Evolutionary conservation across 148 eudicot genomes (phyloP).

Genomic region (Spergularia marina): DNA sequence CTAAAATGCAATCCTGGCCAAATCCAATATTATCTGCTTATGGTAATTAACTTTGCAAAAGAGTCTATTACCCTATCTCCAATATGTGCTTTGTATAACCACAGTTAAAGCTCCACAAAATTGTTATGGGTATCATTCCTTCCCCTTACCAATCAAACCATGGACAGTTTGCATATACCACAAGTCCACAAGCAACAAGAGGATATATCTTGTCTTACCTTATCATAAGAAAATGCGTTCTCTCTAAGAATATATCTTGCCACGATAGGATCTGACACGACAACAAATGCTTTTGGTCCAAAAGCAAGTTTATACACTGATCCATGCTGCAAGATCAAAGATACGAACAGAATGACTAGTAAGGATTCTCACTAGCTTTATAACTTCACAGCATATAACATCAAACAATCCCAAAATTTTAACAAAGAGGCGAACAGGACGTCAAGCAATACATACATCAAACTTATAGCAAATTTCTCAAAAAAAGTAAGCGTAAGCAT

Average conservation of each 20-base stretch:
- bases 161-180: background rate
- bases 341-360: slow-evolving; percentile 3
- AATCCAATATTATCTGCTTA: background rate
- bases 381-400: background rate
- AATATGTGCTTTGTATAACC: background rate
- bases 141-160: background rate
- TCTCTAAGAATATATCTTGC: slow-evolving; percentile 87
- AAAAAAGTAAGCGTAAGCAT: background rate
- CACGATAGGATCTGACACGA: slow-evolving; percentile 94
- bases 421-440: background rate
- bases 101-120: background rate
- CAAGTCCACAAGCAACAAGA: too few species aligned
- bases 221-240: slow-evolving; percentile 95
- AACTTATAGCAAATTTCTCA: background rate
- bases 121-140: background rate
- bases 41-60: background rate
- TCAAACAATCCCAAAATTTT: background rate
- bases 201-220: slow-evolving; percentile 47
- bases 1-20: background rate
- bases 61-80: background rate
- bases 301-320: slow-evolving; percentile 97
- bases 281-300: slow-evolving; percentile 98
- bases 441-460: background rate
- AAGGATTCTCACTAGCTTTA: background rate
- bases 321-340: slow-evolving; percentile 68